Evolutionary conservation across 176 grass and related monocot genomes (phyloP), one percentile per base, ranked within the genome.

Genomic region (Urochloa ruziziensis): DNA sequence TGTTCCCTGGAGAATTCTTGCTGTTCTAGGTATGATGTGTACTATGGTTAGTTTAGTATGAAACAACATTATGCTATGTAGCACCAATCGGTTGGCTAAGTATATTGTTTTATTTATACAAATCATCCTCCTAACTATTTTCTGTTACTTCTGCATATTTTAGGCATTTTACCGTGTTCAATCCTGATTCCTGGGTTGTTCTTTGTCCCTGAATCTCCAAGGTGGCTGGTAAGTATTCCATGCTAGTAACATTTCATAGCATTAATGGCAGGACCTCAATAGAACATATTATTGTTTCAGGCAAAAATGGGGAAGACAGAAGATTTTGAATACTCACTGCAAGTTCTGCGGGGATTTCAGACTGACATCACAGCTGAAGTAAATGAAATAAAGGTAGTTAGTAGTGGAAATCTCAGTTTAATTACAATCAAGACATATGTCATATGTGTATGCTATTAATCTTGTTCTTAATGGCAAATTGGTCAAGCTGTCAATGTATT

Each of bases 261-360:
- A 24, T 75, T 57, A 34, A 24, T 75, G 72, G 6, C 32, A 36
- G 21, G 49, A 24, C 72, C 49, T 82, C 47, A 90, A 78, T 61
- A 64, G 42, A 86, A 21, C 39, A 78, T 28, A 33, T 70, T 84
- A 13, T 69, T 61, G 39, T 82, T 70, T 44, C 71, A 98, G 93
- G 96, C 96, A 81, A 99, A 99, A 92, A 99, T 96, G 96, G 96
- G 96, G 37, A 92, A 87, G 89, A 82, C 67, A 63, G 93, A 99
- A 74, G 96, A 99, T 86, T 94, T 95, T 89, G 96, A 99, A 89
- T 79, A 90, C 79, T 99, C 93, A 0, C 52, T 99, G 67, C 93
- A 99, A 92, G 96, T 96, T 62, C 82, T 99, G 86, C 91, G 96
- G 69, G 96, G 96, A 87, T 99, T 96, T 92, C 91, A 99, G 48